Evolutionary conservation across 164 flowering plant genomes (phyloP), one percentile per base, ranked within the genome.

Genomic region (Liquidambar formosana): DNA sequence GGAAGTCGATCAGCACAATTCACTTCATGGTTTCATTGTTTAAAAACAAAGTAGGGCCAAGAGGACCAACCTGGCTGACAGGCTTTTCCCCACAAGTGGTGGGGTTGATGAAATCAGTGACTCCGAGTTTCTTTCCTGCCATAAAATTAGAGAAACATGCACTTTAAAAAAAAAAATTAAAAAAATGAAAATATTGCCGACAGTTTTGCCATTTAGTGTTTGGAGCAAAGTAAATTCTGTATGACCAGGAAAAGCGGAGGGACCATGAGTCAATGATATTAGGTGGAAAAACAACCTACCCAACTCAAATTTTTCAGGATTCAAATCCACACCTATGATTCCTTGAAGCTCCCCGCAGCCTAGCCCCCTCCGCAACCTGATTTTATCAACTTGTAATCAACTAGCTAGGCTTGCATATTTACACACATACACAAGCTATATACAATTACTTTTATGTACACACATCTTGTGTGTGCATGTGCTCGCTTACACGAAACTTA

Each of bases 311-410:
- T 89, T 91, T 1, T 87, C 75, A 0, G 87, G 81, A 64, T 85
- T 89, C 21, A 86, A 44, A 71, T 91, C 94, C n/a, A 91, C 79
- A 0, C 94, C 92, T 56, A 91, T 87, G 27, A 91, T n/a, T 86
- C 73, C 68, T 87, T 0, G 89, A 77, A 63, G 97, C 96, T 57
- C 88, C 83, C 15, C 84, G 68, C 0, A 80, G 18, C 59, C 85
- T 84, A 16, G 91, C 87, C 38, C 90, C 96, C 52, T 87, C 88
- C 3, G 91, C 92, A 45, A 89, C 94, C 97, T 89, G 69, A 28
- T 4, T 22, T 63, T 1, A 52, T 8, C 11, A 21, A 45, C 2
- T 19, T 21, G 43, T 54, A 48, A 28, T 52, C 38, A 45, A 8
- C 19, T 26, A 63, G 28, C 65, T n/a, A 9, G 10, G n/a, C n/a